Conservation (phyloP, 2,329 filamentous ascomycete species). For the Nemania serpens region DNA sequence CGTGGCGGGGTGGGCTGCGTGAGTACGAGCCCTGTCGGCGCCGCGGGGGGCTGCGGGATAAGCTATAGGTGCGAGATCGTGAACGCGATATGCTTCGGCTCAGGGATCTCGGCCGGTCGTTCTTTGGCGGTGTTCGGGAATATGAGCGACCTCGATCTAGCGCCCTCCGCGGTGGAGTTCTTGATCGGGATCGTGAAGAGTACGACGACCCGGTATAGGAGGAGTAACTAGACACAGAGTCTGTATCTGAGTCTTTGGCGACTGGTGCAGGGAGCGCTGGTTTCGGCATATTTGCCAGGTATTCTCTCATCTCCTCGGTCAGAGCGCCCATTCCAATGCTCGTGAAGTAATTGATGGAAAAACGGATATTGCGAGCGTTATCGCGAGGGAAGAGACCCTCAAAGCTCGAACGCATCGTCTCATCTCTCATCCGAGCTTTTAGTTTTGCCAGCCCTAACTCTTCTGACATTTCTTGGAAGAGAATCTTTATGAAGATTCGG, state of each 20-base stretch:
- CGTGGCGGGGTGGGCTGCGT: conserved; percentile 41
- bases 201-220: conserved; percentile 70
- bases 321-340: conserved; percentile 94
- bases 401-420: conserved; percentile 76
- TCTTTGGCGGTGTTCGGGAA: conserved; percentile 42
- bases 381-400: conserved; percentile 89
- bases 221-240: conserved; percentile 78
- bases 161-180: conserved; percentile 45
- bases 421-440: conserved; percentile 75
- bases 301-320: conserved; percentile 93
- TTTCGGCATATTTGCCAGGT: conserved; percentile 87
- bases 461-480: conserved; percentile 91
- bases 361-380: conserved; percentile 86
- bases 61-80: conserved; percentile 39
- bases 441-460: conserved; percentile 83
- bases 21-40: conserved; percentile 38
- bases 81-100: conserved; percentile 45
- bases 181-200: conserved; percentile 56
- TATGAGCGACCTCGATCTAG: conserved; percentile 45
- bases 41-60: conserved; percentile 37
- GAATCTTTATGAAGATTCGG: conserved; percentile 97
- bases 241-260: conserved; percentile 65
- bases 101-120: conserved; percentile 40
- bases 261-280: conserved; percentile 73
- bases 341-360: conserved; percentile 99